Evolutionary conservation across 768 basidiomycete genomes (phyloP).

Genomic region (Suillus clintonianus): DNA sequence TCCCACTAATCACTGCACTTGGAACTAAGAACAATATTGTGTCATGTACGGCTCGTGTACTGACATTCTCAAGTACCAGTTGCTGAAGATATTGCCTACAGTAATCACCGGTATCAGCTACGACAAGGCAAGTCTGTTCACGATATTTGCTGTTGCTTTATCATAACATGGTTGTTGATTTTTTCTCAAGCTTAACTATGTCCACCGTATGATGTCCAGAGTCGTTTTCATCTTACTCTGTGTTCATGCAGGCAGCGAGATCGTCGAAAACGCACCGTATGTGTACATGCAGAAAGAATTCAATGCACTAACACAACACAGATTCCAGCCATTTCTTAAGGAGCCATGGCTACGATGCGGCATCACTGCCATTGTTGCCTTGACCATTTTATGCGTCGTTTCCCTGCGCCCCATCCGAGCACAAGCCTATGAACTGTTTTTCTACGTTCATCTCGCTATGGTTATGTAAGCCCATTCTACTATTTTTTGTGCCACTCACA

Average conservation of each 20-base stretch:
- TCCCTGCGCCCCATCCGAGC: constrained; percentile 50
- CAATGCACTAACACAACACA: neutral
- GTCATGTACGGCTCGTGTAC: constrained; percentile 27
- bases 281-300: neutral
- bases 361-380: constrained; percentile 33
- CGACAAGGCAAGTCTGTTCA: constrained; percentile 4
- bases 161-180: neutral
- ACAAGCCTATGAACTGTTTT: constrained; percentile 48
- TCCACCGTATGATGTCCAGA: constrained; percentile 47
- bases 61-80: neutral
- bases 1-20: constrained; percentile 56
- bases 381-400: constrained; percentile 41
- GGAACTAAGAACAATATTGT: constrained; percentile 63
- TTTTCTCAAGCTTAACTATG: constrained; percentile 27
- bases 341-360: constrained; percentile 25
- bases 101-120: constrained; percentile 10
- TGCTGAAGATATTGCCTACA: neutral
- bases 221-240: constrained; percentile 45
- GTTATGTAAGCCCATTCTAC: constrained; percentile 30
- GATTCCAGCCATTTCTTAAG: neutral
- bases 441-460: constrained; percentile 43
- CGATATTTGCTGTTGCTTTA: neutral
- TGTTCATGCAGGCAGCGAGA: constrained; percentile 40
- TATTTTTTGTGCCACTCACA: neutral
- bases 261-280: neutral